These are phyloP conservation scores for Heterococcus sp. DNA, from an alignment of 108 stramenopile species.

Conservation along the genomic window DNA sequence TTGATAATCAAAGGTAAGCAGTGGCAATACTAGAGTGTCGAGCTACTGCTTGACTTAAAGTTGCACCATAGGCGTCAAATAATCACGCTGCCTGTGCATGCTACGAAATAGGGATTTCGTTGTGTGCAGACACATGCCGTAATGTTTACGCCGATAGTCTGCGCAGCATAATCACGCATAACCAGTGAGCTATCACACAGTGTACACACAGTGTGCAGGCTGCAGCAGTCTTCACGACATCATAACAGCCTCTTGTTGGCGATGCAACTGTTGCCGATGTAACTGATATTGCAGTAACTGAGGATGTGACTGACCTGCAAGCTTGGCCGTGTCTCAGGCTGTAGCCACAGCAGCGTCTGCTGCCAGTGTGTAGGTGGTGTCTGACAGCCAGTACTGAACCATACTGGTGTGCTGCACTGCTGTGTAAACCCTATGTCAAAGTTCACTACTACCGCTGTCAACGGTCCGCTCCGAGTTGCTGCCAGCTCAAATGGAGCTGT, in stretches of 20 bases:
- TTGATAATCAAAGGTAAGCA: background rate
- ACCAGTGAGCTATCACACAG: too few species aligned
- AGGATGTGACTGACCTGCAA: too few species aligned
- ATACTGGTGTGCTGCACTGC: constrained; percentile 11
- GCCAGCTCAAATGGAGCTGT: constrained; percentile 16
- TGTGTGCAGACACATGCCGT: too few species aligned
- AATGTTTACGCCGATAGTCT: too few species aligned
- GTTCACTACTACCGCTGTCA: constrained; percentile 41
- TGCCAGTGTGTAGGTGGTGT: constrained; percentile 45
- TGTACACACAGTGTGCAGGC: too few species aligned
- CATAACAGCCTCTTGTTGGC: too few species aligned
- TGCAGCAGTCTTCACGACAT: too few species aligned
- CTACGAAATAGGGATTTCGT: background rate
- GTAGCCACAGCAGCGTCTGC: constrained; percentile 50
- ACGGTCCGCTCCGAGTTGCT: constrained; percentile 1
- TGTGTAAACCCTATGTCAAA: constrained; percentile 42
- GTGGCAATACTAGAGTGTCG: background rate
- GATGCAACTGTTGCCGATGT: too few species aligned
- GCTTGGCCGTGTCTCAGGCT: constrained; percentile 16
- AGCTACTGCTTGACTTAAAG: background rate
- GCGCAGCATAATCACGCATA: too few species aligned
- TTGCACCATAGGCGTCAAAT: background rate
- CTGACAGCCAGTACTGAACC: constrained; percentile 33
- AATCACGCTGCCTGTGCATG: background rate
- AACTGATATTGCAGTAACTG: too few species aligned